Evolutionary conservation across 2,329 filamentous ascomycete genomes (phyloP).

Genomic region (Fusarium odoratissimum): DNA sequence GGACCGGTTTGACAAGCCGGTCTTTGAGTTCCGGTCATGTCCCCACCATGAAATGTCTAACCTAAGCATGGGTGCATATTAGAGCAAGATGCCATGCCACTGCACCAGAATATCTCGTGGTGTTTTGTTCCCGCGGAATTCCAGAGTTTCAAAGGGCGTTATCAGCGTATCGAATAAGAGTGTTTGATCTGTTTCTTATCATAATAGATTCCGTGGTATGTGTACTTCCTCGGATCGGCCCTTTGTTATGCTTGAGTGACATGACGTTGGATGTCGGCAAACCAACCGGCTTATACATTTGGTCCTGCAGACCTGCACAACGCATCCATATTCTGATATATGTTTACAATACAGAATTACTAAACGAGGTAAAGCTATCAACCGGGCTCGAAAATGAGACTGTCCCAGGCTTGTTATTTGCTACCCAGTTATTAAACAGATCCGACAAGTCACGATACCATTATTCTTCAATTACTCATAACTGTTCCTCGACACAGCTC

Average conservation of each 20-base stretch:
- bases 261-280: constrained; percentile 10
- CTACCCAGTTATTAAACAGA: not conserved
- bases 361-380: constrained; percentile 7
- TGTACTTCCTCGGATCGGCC: constrained; percentile 26
- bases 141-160: not conserved
- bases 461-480: not conserved
- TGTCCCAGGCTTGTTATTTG: not conserved
- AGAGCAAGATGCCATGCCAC: not conserved
- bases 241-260: constrained; percentile 12
- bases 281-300: constrained; percentile 4
- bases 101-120: constrained; percentile 4
- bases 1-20: constrained; percentile 29
- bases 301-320: not conserved
- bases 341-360: constrained; percentile 18
- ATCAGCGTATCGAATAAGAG: not conserved
- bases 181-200: not conserved
- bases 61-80: constrained; percentile 1
- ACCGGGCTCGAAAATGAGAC: not conserved
- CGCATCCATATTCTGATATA: not conserved
- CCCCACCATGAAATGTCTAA: constrained; percentile 6
- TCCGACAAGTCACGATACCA: not conserved
- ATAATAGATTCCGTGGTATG: not conserved
- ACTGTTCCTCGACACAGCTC: not conserved
- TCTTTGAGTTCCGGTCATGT: constrained; percentile 27
- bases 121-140: not conserved